Conservation (phyloP, 352 stramenopile genomes). For the Pilasporangium apinafurcum region DNA sequence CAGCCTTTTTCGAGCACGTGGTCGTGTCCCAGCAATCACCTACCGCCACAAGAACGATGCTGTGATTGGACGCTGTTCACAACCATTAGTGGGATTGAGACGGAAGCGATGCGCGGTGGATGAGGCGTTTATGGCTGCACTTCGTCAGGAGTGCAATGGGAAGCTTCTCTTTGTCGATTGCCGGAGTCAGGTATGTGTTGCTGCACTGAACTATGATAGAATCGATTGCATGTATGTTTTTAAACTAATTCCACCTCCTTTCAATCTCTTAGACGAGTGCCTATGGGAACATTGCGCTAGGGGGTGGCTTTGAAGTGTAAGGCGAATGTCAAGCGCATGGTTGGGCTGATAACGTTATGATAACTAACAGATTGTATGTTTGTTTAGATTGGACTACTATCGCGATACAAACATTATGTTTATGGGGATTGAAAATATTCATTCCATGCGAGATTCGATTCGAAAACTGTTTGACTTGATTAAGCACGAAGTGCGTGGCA, state of each 20-base stretch:
- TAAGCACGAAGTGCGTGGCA: conserved; percentile 77
- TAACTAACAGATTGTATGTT: no score
- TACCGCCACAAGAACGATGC: conserved; percentile 89
- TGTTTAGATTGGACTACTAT: conserved; percentile 67
- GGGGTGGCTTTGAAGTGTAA: conserved; percentile 83
- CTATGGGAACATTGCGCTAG: conserved; percentile 77
- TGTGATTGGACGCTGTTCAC: conserved; percentile 90
- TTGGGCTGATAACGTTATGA: no score
- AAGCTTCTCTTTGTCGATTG: conserved; percentile 79
- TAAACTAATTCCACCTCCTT: background rate
- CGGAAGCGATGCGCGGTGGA: conserved; percentile 90
- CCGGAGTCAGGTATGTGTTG: conserved; percentile 44
- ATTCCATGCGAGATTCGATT: conserved; percentile 87
- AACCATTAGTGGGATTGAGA: conserved; percentile 93
- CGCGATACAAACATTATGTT: conserved; percentile 70
- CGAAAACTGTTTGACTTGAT: conserved; percentile 79
- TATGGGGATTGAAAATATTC: conserved; percentile 92
- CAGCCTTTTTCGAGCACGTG: conserved; percentile 87
- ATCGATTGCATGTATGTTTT: background rate
- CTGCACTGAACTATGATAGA: background rate
- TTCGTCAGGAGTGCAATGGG: conserved; percentile 49
- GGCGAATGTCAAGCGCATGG: no score
- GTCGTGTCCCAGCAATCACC: conserved; percentile 88
- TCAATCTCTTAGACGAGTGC: conserved; percentile 52
- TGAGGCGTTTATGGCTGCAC: conserved; percentile 70